phyloP scores from a whole-genome alignment of 805 yeast genomes.

The Komagataella phaffii region DNA sequence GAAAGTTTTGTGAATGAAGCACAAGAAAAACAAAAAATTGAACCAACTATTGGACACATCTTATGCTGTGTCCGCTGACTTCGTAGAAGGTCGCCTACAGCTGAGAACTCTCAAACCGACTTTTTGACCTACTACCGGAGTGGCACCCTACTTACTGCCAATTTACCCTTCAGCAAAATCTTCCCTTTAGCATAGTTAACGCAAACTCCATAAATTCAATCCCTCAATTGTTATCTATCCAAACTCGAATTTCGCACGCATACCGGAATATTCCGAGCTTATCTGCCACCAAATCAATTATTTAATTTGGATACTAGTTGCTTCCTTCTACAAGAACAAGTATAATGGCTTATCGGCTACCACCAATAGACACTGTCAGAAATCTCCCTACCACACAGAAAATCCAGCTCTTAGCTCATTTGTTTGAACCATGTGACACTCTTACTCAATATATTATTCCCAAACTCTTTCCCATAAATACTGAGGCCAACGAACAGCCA shows the following conservation, averaged over 20 bases:
- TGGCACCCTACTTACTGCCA: too few species aligned
- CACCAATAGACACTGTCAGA: conserved; percentile 14
- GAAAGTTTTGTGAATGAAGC: too few species aligned
- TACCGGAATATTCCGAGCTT: background rate
- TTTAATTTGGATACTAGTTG: background rate
- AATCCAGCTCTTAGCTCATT: conserved; percentile 30
- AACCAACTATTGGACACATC: too few species aligned
- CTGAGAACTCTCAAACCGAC: too few species aligned
- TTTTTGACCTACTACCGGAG: too few species aligned
- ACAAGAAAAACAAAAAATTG: too few species aligned
- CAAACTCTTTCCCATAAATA: conserved; percentile 8
- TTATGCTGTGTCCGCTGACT: too few species aligned
- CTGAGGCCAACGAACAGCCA: background rate
- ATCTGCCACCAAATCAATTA: background rate
- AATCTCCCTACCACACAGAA: conserved; percentile 14
- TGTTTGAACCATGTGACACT: conserved; percentile 56
- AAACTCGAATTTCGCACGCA: background rate
- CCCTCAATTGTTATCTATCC: background rate
- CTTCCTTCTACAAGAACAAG: background rate
- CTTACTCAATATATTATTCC: conserved; percentile 21
- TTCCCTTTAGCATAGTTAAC: too few species aligned
- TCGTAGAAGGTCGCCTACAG: too few species aligned
- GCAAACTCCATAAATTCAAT: too few species aligned
- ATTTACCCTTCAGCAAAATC: too few species aligned
- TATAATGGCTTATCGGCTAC: conserved; percentile 13